phyloP scores from a whole-genome alignment of 495 filamentous ascomycete genomes.

The Xylaria flabelliformis region DNA sequence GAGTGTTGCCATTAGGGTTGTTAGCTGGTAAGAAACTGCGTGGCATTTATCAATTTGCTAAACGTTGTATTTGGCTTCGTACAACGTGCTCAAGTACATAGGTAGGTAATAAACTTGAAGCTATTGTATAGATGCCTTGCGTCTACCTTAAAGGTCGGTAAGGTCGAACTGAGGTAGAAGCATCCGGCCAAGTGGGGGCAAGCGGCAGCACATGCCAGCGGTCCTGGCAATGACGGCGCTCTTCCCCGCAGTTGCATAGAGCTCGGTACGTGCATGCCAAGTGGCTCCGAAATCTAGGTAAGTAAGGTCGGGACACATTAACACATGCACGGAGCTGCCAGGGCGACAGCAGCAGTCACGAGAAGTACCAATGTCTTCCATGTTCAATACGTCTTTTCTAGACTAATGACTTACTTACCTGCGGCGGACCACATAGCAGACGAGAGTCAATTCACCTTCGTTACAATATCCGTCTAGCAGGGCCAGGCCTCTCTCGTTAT shows the following conservation, averaged over 20 bases:
- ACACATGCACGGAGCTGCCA: constrained; percentile 1
- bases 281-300: background rate
- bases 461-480: background rate
- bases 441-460: constrained; percentile 12
- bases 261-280: constrained; percentile 24
- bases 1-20: background rate
- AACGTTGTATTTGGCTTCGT: too few species aligned
- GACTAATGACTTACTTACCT: constrained; percentile 20
- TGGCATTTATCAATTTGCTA: background rate
- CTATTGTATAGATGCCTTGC: too few species aligned
- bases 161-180: background rate
- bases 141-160: background rate
- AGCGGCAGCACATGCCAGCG: constrained; percentile 3
- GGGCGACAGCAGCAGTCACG: constrained; percentile 6
- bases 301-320: constrained; percentile 19
- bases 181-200: constrained; percentile 5
- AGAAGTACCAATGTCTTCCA: constrained; percentile 13
- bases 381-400: background rate
- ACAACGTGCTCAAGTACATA: too few species aligned
- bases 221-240: background rate
- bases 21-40: background rate
- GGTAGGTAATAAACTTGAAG: too few species aligned
- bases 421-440: constrained; percentile 8
- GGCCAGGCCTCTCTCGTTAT: constrained; percentile 54
- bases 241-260: constrained; percentile 18